Percentiles rank a stretch among this genome's conserved stretches.
These are phyloP conservation scores for Jamesozyma gamospora DNA, from an alignment of 805 yeast species.

Conservation along the genomic window DNA sequence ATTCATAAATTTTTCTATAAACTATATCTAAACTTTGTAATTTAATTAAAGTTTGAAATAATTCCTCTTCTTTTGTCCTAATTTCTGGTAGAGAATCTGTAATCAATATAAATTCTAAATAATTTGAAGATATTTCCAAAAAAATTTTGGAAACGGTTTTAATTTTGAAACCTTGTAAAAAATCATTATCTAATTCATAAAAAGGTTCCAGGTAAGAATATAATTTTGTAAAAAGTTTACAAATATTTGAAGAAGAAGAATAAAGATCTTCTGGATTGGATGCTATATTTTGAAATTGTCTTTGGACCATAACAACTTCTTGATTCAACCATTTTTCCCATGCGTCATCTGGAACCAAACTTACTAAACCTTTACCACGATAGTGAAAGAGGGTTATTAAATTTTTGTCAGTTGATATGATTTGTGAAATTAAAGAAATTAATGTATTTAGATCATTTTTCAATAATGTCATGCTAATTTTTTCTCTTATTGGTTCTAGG, in stretches of 20 bases:
- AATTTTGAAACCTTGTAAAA: slow-evolving; percentile 18
- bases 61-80: slow-evolving; percentile 18
- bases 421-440: slow-evolving; percentile 33
- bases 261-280: slow-evolving; percentile 14
- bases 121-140: slow-evolving; percentile 16
- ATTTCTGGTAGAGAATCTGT: slow-evolving; percentile 14
- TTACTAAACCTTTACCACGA: slow-evolving; percentile 29
- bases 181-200: slow-evolving; percentile 20
- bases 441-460: slow-evolving; percentile 32
- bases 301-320: slow-evolving; percentile 37
- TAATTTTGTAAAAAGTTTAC: slow-evolving; percentile 38
- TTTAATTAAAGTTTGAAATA: slow-evolving; percentile 19
- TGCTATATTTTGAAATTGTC: slow-evolving; percentile 37
- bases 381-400: slow-evolving; percentile 35
- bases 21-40: slow-evolving; percentile 14
- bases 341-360: slow-evolving; percentile 21
- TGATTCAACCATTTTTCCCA: slow-evolving; percentile 40
- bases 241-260: slow-evolving; percentile 30
- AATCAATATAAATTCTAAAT: slow-evolving; percentile 16
- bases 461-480: slow-evolving; percentile 29
- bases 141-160: slow-evolving; percentile 22
- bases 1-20: slow-evolving; percentile 9
- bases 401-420: slow-evolving; percentile 30
- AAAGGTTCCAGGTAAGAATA: slow-evolving; percentile 31
- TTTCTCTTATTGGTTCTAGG: slow-evolving; percentile 36